phyloP scores from a whole-genome alignment of 768 basidiomycete genomes.

The Boletus rufocinnamomeus region DNA sequence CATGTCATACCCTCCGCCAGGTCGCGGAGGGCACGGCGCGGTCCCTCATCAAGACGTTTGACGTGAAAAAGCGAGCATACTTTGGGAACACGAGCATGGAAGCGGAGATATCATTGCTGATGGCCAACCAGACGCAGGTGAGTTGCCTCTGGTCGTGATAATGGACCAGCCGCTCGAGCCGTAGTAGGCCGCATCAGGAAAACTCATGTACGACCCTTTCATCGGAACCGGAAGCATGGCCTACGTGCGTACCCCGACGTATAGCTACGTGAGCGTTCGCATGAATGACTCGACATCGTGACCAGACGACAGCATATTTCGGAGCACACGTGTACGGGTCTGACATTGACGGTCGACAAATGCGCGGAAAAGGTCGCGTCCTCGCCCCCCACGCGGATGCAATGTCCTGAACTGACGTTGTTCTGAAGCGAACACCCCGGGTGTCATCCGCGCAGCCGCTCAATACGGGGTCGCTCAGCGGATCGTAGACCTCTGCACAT shows the following conservation, averaged over 20 bases:
- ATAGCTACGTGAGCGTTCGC: neutral
- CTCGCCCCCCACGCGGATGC: neutral
- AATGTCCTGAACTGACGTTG: constrained; percentile 2
- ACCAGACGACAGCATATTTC: constrained; percentile 81
- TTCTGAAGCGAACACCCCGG: constrained; percentile 49
- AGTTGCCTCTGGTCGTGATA: constrained; percentile 12
- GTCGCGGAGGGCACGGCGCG: constrained; percentile 68
- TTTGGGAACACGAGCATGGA: constrained; percentile 99
- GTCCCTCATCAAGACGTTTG: constrained; percentile 64
- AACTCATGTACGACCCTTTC: constrained; percentile 94
- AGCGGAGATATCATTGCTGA: constrained; percentile 89
- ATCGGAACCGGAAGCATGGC: constrained; percentile 91
- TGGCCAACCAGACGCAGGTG: constrained; percentile 95
- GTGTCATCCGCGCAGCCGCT: constrained; percentile 74
- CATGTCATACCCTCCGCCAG: constrained; percentile 32
- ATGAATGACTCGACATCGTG: neutral
- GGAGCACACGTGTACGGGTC: constrained; percentile 88
- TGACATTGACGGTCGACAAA: constrained; percentile 96
- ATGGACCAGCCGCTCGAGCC: neutral
- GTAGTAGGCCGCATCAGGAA: constrained; percentile 79
- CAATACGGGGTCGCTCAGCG: constrained; percentile 79
- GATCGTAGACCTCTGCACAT: constrained; percentile 85
- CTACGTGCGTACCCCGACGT: constrained; percentile 51
- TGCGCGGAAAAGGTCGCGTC: constrained; percentile 82
- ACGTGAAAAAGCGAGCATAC: constrained; percentile 87